Evolutionary conservation across 2,329 filamentous ascomycete species (phyloP).

Genomic region (Phaeomoniella chlamydospora): DNA sequence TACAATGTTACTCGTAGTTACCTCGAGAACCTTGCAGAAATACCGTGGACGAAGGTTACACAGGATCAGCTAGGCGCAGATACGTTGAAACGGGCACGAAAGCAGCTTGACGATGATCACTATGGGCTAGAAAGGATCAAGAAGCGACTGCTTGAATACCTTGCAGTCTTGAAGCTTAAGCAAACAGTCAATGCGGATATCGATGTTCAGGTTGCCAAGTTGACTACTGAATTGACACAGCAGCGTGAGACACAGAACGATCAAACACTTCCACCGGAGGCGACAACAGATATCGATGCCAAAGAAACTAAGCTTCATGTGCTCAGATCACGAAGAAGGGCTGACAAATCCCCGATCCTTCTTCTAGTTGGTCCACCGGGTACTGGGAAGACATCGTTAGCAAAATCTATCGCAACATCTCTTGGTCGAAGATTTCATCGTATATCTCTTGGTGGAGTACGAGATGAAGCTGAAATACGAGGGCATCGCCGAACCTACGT

Average conservation of each 20-base stretch:
- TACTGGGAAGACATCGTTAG: constrained; percentile 89
- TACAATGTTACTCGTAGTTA: constrained; percentile 90
- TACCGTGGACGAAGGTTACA: constrained; percentile 77
- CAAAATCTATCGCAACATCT: constrained; percentile 81
- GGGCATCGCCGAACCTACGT: constrained; percentile 93
- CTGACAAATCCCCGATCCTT: constrained; percentile 91
- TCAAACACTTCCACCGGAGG: constrained; percentile 12
- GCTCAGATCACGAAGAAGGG: constrained; percentile 67
- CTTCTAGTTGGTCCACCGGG: constrained; percentile 87
- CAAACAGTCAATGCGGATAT: constrained; percentile 76
- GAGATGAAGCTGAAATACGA: constrained; percentile 92
- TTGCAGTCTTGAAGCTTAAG: constrained; percentile 91
- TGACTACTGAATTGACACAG: constrained; percentile 30
- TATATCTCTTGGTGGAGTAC: constrained; percentile 87
- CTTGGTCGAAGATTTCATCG: constrained; percentile 92
- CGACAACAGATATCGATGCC: constrained; percentile 28
- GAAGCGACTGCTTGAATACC: constrained; percentile 85
- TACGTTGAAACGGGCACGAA: constrained; percentile 63
- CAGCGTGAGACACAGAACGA: constrained; percentile 18
- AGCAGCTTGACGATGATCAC: constrained; percentile 90
- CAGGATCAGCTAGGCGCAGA: constrained; percentile 73
- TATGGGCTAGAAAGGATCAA: constrained; percentile 96
- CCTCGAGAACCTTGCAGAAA: constrained; percentile 82
- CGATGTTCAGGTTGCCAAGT: constrained; percentile 54
- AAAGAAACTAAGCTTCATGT: constrained; percentile 54